phyloP scores from a whole-genome alignment of 345 rosid species.

The Eucalyptus shirleyi region DNA sequence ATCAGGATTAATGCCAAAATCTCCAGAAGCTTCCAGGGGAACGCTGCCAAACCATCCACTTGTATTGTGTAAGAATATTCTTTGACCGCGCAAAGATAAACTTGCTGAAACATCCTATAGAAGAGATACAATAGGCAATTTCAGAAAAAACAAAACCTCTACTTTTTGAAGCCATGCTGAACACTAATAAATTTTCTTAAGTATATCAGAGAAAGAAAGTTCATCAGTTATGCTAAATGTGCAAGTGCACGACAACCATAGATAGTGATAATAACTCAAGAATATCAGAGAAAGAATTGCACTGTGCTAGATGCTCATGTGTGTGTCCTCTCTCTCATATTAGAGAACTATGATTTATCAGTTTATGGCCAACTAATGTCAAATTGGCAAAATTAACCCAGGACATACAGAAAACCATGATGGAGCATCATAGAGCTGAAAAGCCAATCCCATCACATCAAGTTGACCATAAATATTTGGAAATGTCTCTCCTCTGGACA shows the following conservation, averaged over 20 bases:
- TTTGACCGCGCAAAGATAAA: slow-evolving; percentile 87
- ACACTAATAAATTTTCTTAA: neutral
- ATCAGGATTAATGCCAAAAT: slow-evolving; percentile 95
- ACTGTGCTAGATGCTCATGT: neutral
- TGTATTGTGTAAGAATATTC: slow-evolving; percentile 81
- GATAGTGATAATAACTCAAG: neutral
- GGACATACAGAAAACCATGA: slow-evolving; percentile 73
- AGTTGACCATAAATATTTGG: slow-evolving; percentile 93
- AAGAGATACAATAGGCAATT: neutral
- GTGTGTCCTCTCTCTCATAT: neutral
- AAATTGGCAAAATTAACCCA: neutral
- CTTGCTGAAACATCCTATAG: slow-evolving; percentile 76
- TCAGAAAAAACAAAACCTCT: neutral
- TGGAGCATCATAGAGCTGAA: slow-evolving; percentile 87
- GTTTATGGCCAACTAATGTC: neutral
- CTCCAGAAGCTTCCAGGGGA: slow-evolving; percentile 98
- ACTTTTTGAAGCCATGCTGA: neutral
- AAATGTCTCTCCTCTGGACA: slow-evolving; percentile 88
- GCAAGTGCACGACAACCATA: neutral
- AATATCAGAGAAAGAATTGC: neutral
- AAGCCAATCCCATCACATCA: slow-evolving; percentile 72
- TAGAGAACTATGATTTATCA: neutral
- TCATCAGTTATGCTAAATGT: neutral
- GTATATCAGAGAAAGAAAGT: neutral
- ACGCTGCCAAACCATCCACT: slow-evolving; percentile 91